A percentile compares a stretch with the other conserved stretches of the same genome.
phyloP scores from a whole-genome alignment of 2,329 filamentous ascomycete genomes.

The Lecanosticta acicola region DNA sequence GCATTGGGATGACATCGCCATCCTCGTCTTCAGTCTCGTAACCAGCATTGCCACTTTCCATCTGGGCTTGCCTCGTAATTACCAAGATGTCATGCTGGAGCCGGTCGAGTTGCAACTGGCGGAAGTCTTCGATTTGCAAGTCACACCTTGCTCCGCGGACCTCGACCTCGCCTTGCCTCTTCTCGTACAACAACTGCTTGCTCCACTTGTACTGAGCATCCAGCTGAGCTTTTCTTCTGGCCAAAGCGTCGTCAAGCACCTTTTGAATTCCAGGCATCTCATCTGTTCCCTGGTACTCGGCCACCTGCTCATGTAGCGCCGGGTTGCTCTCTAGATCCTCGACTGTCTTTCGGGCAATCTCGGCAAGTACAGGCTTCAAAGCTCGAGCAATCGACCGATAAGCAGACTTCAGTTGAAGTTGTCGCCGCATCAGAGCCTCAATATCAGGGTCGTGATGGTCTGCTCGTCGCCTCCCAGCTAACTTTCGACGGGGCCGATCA shows the following conservation, averaged over 20 bases:
- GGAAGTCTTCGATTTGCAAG: conserved; percentile 29
- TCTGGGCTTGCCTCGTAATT: conserved; percentile 22
- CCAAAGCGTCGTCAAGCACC: conserved; percentile 45
- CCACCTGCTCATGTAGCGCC: conserved; percentile 48
- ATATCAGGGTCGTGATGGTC: conserved; percentile 43
- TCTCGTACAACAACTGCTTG: conserved; percentile 34
- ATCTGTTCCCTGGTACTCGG: conserved; percentile 44
- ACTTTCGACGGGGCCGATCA: conserved; percentile 17
- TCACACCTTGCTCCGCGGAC: conserved; percentile 32
- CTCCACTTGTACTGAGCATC: conserved; percentile 35
- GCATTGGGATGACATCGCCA: conserved; percentile 33
- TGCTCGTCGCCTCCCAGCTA: conserved; percentile 41
- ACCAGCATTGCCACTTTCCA: conserved; percentile 4
- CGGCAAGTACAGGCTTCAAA: conserved; percentile 59
- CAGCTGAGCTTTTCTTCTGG: conserved; percentile 35
- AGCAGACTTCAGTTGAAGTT: conserved; percentile 60
- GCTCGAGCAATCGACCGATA: conserved; percentile 59
- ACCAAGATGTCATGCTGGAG: conserved; percentile 29
- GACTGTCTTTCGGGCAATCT: conserved; percentile 57
- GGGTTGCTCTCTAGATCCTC: conserved; percentile 53
- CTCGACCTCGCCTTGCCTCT: conserved; percentile 34
- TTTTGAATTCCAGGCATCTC: conserved; percentile 42
- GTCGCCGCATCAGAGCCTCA: conserved; percentile 49
- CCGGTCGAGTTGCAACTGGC: conserved; percentile 25
- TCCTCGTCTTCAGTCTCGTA: conserved; percentile 33